These are phyloP conservation scores for Quercus tomentella DNA, from an alignment of 331 rosid species.

Conservation along the genomic window DNA sequence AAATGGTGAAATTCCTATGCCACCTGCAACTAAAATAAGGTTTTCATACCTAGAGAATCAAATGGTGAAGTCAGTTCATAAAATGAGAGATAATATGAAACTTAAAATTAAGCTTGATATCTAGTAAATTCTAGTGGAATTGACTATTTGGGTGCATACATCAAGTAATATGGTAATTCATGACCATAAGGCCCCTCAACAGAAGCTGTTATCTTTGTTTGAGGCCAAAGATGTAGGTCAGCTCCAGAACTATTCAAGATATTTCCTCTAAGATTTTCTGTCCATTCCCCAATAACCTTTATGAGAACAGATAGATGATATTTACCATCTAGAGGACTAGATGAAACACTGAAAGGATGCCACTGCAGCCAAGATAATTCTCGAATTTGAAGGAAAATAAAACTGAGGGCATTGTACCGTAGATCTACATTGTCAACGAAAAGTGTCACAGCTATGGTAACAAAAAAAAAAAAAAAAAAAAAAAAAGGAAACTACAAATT, in stretches of 20 bases:
- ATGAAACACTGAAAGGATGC: slow-evolving; percentile 98
- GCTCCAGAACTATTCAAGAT: slow-evolving; percentile 26
- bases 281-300: slow-evolving; percentile 95
- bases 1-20: slow-evolving; percentile 93
- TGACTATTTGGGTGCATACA: slow-evolving; percentile 22
- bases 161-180: slow-evolving; percentile 77
- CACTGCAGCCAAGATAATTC: slow-evolving; percentile 88
- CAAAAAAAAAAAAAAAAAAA: not conserved
- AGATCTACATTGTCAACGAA: slow-evolving; percentile 39
- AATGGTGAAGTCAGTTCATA: slow-evolving; percentile 9
- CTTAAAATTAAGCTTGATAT: not conserved
- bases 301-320: slow-evolving; percentile 72
- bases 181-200: slow-evolving; percentile 98
- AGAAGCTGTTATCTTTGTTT: slow-evolving; percentile 49
- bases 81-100: not conserved
- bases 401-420: slow-evolving; percentile 89
- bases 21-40: slow-evolving; percentile 87
- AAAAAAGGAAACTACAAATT: not conserved
- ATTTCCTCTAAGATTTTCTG: slow-evolving; percentile 44
- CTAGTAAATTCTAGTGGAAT: not conserved
- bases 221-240: slow-evolving; percentile 22
- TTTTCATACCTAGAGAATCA: slow-evolving; percentile 65
- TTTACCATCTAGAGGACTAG: slow-evolving; percentile 90
- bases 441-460: slow-evolving; percentile 10
- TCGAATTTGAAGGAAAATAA: slow-evolving; percentile 81